A percentile compares a stretch with the other conserved stretches of the same genome.
Evolutionary conservation across 1,139 yeast species (phyloP).

Genomic region (Kodamaea arcana): DNA sequence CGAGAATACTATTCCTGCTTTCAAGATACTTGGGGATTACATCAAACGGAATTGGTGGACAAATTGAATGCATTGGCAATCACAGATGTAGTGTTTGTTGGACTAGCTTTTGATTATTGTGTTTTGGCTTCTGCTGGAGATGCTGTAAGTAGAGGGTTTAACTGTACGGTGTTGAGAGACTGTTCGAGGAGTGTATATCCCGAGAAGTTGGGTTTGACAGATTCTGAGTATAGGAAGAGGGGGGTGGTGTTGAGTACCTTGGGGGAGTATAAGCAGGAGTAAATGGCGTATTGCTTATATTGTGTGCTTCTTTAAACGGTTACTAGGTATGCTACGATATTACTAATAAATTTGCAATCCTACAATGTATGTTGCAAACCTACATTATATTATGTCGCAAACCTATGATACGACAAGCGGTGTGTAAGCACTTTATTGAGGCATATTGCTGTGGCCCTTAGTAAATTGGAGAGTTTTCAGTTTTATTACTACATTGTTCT

Average conservation of each 20-base stretch:
- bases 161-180: constrained; percentile 56
- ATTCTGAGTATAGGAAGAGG: constrained; percentile 21
- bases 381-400: too few species aligned
- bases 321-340: not conserved
- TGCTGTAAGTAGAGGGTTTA: constrained; percentile 56
- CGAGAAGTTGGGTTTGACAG: constrained; percentile 26
- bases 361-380: too few species aligned
- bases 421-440: too few species aligned
- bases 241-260: constrained; percentile 18
- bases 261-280: not conserved
- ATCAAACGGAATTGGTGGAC: constrained; percentile 61
- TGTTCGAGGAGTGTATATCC: constrained; percentile 40
- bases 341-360: too few species aligned
- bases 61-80: constrained; percentile 44
- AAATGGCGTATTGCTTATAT: not conserved
- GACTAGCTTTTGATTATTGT: constrained; percentile 84
- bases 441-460: too few species aligned
- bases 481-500: too few species aligned
- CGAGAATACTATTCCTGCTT: constrained; percentile 91
- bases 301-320: not conserved
- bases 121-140: constrained; percentile 75
- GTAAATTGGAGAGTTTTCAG: too few species aligned
- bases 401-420: too few species aligned
- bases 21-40: constrained; percentile 69
- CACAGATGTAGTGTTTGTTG: constrained; percentile 67